A percentile compares a stretch with the other conserved stretches of the same genome.
Conservation (phyloP, 192 early-diverging fungal genomes). For the Radiomyces spectabilis region DNA sequence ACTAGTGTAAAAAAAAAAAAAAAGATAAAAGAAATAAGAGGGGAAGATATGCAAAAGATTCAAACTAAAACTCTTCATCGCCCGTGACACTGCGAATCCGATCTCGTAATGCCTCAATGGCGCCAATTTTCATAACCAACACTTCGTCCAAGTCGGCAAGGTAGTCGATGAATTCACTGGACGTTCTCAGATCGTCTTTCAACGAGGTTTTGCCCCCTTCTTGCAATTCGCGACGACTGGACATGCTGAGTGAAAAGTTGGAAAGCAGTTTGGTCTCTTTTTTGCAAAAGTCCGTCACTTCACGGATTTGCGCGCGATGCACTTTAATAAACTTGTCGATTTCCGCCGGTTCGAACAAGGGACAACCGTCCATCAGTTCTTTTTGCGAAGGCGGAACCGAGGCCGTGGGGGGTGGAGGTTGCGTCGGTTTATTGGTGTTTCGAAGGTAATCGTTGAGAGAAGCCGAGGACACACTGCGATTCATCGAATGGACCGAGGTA, state of each 20-base stretch:
- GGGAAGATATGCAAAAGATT: not conserved
- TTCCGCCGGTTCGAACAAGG: slow-evolving; percentile 26
- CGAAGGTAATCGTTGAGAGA: too few species aligned
- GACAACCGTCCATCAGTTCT: not conserved
- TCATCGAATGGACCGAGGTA: too few species aligned
- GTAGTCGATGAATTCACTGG: slow-evolving; percentile 25
- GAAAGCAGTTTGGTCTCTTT: slow-evolving; percentile 59
- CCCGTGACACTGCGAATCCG: slow-evolving; percentile 14
- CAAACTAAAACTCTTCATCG: slow-evolving; percentile 11
- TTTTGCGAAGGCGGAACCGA: not conserved
- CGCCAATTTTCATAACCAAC: slow-evolving; percentile 29
- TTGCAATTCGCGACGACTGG: slow-evolving; percentile 23
- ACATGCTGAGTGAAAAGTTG: slow-evolving; percentile 55
- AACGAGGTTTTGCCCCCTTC: slow-evolving; percentile 3
- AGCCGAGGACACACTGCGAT: too few species aligned
- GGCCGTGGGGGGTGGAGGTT: not conserved
- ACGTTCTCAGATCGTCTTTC: slow-evolving; percentile 16
- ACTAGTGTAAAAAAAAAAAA: not conserved
- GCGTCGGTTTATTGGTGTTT: too few species aligned
- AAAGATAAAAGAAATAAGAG: not conserved
- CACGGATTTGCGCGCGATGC: slow-evolving; percentile 60
- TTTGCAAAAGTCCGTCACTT: slow-evolving; percentile 51
- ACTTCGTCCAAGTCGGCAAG: slow-evolving; percentile 36
- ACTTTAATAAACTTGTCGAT: slow-evolving; percentile 55
- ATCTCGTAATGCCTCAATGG: slow-evolving; percentile 26